A percentile compares a stretch with the other conserved stretches of the same genome.
Evolutionary conservation across 169 alveolate genomes (phyloP).

Genomic region (Perkinsus chesapeaki): DNA sequence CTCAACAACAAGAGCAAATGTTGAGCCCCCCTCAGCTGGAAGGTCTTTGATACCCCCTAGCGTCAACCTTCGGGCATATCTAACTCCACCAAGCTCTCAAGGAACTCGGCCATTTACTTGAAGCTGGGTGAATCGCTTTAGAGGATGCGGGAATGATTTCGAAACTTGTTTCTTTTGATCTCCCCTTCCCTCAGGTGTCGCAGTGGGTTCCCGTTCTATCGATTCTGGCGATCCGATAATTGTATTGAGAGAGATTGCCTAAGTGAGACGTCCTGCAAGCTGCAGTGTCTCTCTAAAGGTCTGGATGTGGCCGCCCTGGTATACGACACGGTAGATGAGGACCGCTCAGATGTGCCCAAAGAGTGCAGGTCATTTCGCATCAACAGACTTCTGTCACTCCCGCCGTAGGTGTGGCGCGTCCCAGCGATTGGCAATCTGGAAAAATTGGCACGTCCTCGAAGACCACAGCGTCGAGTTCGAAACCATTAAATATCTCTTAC

Average conservation of each 20-base stretch:
- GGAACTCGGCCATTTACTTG: too few relatives aligned
- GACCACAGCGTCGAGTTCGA: not conserved
- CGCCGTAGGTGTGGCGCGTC: not conserved
- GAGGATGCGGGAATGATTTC: too few relatives aligned
- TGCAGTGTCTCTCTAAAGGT: not conserved
- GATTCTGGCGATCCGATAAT: not conserved
- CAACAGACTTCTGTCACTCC: not conserved
- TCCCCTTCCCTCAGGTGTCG: not conserved
- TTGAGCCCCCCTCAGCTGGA: too few relatives aligned
- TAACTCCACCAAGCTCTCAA: too few relatives aligned
- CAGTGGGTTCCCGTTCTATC: not conserved
- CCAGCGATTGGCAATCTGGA: not conserved
- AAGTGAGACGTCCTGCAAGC: not conserved
- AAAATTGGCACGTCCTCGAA: not conserved
- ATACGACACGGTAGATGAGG: not conserved
- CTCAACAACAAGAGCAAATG: too few relatives aligned
- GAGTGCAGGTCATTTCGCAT: not conserved
- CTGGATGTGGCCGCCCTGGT: not conserved
- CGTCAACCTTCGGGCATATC: too few relatives aligned
- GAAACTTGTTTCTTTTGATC: too few relatives aligned
- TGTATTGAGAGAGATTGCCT: not conserved
- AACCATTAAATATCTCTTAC: not conserved
- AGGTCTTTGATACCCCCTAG: too few relatives aligned
- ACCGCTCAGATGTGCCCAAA: not conserved
- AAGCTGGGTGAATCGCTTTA: too few relatives aligned